phyloP scores from a whole-genome alignment of 495 filamentous ascomycete species.

The Stereocaulon alpinum region DNA sequence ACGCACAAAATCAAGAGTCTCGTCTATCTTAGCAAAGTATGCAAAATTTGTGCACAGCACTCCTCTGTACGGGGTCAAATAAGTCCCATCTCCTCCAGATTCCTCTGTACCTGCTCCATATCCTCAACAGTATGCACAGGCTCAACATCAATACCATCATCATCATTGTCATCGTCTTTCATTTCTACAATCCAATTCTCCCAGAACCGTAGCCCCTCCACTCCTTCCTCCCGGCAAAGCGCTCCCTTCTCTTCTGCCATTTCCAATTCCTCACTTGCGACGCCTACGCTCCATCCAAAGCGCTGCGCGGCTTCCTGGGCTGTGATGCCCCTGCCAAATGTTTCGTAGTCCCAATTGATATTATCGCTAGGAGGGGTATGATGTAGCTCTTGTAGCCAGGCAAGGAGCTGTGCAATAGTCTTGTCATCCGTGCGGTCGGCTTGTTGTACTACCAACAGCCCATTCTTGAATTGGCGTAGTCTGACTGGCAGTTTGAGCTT shows the following conservation, averaged over 20 bases:
- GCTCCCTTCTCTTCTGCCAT: slow-evolving; percentile 89
- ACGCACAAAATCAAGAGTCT: too few species aligned
- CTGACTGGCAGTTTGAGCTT: slow-evolving; percentile 79
- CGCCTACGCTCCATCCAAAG: slow-evolving; percentile 98
- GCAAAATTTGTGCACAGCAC: too few species aligned
- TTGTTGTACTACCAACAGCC: slow-evolving; percentile 83
- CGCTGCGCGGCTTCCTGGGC: slow-evolving; percentile 79
- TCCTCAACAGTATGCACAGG: slow-evolving; percentile 1
- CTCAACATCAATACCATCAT: slow-evolving; percentile 12
- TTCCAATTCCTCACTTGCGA: slow-evolving; percentile 88
- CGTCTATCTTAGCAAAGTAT: too few species aligned
- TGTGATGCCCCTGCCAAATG: slow-evolving; percentile 75
- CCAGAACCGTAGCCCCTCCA: slow-evolving; percentile 78
- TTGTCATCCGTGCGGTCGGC: slow-evolving; percentile 84
- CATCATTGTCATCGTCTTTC: slow-evolving; percentile 4
- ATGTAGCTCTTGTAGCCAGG: slow-evolving; percentile 69
- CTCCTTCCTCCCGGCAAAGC: slow-evolving; percentile 71
- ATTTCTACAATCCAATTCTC: slow-evolving; percentile 46
- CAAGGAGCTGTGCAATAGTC: slow-evolving; percentile 63
- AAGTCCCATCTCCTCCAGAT: slow-evolving; percentile 17
- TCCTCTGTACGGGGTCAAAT: background rate
- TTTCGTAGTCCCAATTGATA: slow-evolving; percentile 61
- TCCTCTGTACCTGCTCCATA: slow-evolving; percentile 13
- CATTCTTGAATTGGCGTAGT: slow-evolving; percentile 79
- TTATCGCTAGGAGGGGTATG: slow-evolving; percentile 49